These are phyloP conservation scores for Ballota nigra DNA, from an alignment of 257 asterid species.

Conservation along the genomic window DNA sequence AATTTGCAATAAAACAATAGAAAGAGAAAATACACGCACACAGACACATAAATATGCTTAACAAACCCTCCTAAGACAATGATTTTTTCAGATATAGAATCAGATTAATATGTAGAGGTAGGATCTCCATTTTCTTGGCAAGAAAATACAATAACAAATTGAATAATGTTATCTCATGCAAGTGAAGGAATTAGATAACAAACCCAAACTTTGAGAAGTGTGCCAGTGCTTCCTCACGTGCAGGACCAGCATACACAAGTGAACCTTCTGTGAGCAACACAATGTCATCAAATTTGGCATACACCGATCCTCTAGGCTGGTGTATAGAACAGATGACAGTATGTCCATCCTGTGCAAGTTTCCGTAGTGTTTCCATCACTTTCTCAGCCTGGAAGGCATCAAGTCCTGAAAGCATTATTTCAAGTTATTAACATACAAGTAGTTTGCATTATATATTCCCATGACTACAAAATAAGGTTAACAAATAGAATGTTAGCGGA, in stretches of 20 bases:
- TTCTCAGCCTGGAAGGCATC: conserved; percentile 99
- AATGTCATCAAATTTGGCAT: conserved; percentile 92
- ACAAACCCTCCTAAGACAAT: neutral
- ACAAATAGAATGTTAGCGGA: conserved; percentile 1
- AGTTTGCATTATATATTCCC: neutral
- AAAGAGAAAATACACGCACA: neutral
- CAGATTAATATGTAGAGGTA: conserved; percentile 4
- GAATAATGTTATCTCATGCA: conserved; percentile 8
- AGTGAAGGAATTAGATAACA: conserved; percentile 31
- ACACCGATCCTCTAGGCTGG: conserved; percentile 97
- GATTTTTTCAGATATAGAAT: neutral
- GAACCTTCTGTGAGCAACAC: conserved; percentile 86
- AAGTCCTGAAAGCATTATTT: conserved; percentile 70
- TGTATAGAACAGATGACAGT: conserved; percentile 97
- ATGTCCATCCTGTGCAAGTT: conserved; percentile 95
- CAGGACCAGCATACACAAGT: conserved; percentile 91
- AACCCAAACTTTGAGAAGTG: conserved; percentile 90
- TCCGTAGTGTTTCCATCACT: conserved; percentile 88
- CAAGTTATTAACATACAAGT: conserved; percentile 14
- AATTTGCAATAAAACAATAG: neutral
- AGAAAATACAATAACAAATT: neutral
- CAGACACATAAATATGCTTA: neutral
- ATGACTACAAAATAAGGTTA: neutral
- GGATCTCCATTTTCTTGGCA: neutral
- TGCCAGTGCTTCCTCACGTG: conserved; percentile 61